These are phyloP conservation scores for Mortierella sp. DNA, from an alignment of 371 early-diverging fungal species.

Conservation along the genomic window DNA sequence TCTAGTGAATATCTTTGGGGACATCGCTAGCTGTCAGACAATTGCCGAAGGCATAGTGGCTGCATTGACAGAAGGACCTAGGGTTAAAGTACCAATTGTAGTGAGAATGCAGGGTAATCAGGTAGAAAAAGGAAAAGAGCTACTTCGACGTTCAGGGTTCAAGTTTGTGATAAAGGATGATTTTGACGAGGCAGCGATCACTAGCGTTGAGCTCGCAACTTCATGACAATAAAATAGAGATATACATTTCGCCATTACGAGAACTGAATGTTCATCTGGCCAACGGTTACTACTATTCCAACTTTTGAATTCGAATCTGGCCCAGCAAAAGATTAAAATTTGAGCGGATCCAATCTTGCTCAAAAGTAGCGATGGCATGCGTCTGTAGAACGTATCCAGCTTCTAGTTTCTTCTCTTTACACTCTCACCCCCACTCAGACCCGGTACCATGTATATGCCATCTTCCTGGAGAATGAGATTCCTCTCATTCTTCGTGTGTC, in stretches of 20 bases:
- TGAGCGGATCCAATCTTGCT: neutral
- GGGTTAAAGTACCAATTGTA: slow-evolving; percentile 70
- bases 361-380: neutral
- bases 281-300: no score
- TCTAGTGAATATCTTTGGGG: slow-evolving; percentile 81
- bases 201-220: slow-evolving; percentile 39
- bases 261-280: no score
- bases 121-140: slow-evolving; percentile 74
- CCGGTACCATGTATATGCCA: neutral
- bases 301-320: neutral
- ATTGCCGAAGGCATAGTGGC: slow-evolving; percentile 80
- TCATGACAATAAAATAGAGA: neutral
- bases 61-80: slow-evolving; percentile 67
- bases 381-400: no score
- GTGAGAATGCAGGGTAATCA: slow-evolving; percentile 72
- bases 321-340: neutral
- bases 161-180: slow-evolving; percentile 73
- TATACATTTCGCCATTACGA: no score
- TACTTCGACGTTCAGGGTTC: slow-evolving; percentile 66
- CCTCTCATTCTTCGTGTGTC: neutral
- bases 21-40: slow-evolving; percentile 79
- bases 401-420: neutral
- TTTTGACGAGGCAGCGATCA: slow-evolving; percentile 73
- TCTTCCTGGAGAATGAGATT: neutral
- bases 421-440: neutral